A percentile compares a stretch with the other conserved stretches of the same genome.
Evolutionary conservation across 345 rosid genomes (phyloP).

Genomic region (Salix arbutifolia): DNA sequence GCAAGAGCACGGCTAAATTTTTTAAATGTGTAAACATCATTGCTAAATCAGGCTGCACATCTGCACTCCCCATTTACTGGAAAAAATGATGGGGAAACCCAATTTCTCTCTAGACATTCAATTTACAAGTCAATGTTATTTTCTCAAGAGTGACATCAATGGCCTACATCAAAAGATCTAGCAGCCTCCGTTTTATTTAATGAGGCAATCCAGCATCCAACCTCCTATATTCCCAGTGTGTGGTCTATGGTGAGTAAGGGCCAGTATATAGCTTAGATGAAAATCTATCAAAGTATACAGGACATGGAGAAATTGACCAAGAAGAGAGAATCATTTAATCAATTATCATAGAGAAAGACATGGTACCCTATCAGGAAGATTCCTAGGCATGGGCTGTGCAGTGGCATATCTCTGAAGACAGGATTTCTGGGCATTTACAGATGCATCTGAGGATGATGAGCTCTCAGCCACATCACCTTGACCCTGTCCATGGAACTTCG

Average conservation of each 20-base stretch:
- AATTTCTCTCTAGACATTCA: slow-evolving; percentile 32
- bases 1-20: too few species aligned
- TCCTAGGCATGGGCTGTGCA: slow-evolving; percentile 74
- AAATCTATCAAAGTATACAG: slow-evolving; percentile 12
- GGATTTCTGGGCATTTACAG: slow-evolving; percentile 39
- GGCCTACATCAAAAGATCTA: slow-evolving; percentile 40
- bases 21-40: slow-evolving; percentile 12
- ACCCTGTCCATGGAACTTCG: slow-evolving; percentile 71
- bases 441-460: slow-evolving; percentile 40
- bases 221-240: slow-evolving; percentile 29
- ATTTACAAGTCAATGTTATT: slow-evolving; percentile 31
- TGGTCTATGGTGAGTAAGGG: slow-evolving; percentile 26
- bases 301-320: slow-evolving; percentile 25
- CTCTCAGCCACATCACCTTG: slow-evolving; percentile 48
- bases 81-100: slow-evolving; percentile 30
- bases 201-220: slow-evolving; percentile 27
- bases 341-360: slow-evolving; percentile 80
- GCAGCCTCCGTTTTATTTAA: slow-evolving; percentile 29
- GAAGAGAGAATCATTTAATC: slow-evolving; percentile 34
- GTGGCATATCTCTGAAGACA: slow-evolving; percentile 79
- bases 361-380: slow-evolving; percentile 84
- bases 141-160: slow-evolving; percentile 38
- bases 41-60: slow-evolving; percentile 17
- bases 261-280: slow-evolving; percentile 22
- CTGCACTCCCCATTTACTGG: slow-evolving; percentile 25